Base-by-base conservation (phyloP, 148 eudicot species). In the Chenopodium berlandieri region DNA sequence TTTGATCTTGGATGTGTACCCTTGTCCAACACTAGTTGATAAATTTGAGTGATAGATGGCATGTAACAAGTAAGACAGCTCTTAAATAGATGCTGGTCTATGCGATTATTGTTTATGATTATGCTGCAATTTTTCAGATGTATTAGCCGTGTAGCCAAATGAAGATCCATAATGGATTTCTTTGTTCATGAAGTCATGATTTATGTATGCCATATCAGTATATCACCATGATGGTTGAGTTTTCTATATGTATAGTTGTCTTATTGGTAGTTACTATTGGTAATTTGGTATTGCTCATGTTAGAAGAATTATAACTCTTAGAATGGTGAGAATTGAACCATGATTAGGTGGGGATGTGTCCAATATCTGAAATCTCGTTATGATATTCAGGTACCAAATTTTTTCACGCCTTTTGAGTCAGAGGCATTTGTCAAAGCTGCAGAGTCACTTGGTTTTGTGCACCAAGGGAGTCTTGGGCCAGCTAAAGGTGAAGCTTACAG, bases 401-500 rank as follows among this genome's bases (percentile, higher is more conserved):
- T 83, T 74, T 81, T 96, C 9, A 86, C 95, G 34, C 76, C 93
- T 76, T 81, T 75, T n/a, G 99, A 96, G 80, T 92, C 99, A 14
- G 90, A 88, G 87, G 92, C 90, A 23, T 92, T 94, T 78, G 50
- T 92, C 67, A 87, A 88, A 89, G 88, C 79, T 84, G 98, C 99
- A 22, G 99, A 94, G 75, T 85, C 91, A 9, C 85, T 89, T 78
- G 99, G 98, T 58, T 96, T 96, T 90, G 88, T 86, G 56, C 99
- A 90, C 82, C 97, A 96, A 91, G 99, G 99, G 65, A 96, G 99
- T 83, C 99, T 90, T 87, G 99, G 97, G 74, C 98, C 99, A 3
- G 75, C 94, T 50, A 78, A 84, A 73, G 98, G 99, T 52, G 98
- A 96, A 87, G 99, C 99, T 37, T 96, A 85, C 71, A 92, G 98